Base-by-base conservation (phyloP, 257 asterid species). In the Vinca minor region DNA sequence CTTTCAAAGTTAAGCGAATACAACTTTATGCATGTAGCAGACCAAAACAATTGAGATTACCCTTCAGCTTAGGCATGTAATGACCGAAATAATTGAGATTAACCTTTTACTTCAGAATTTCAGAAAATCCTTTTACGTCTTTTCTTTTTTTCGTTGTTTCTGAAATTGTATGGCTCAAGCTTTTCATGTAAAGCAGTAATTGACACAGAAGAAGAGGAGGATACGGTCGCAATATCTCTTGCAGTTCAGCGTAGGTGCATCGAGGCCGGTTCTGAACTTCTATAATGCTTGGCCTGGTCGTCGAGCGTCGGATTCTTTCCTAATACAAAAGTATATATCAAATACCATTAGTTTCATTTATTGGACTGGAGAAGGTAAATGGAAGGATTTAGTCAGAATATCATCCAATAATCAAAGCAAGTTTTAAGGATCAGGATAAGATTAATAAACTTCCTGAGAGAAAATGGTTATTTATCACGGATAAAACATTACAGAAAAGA, bases 181-280 rank as follows among this genome's bases (percentile, higher is more conserved):
- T n/a, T n/a, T 29, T 41, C 39, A 14, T 49, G 10, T 45, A 49
- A n/a, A 62, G 53, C 39, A 41, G 18, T 13, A 13, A 47, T 45
- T 3, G 6, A 21, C 36, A 11, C 3, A 60, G 7, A 35, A 17
- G 36, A 46, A 64, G 53, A 14, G 34, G 55, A 77, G 91, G 96
- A 85, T 87, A 87, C 88, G 70, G 76, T 76, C 63, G 74, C 62
- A 80, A 76, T 65, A 74, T 74, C 72, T 68, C 61, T 65, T 78
- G 91, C 73, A 71, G 73, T 64, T 81, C 87, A 12, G 68, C 42
- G 25, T 68, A 78, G 63, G 84, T 77, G 68, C 70, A 77, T 47
- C 63, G 83, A 76, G 87, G 84, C 84, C 80, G 57, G 72, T 61
- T 63, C 66, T 75, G 82, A 58, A 88, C 64, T 65, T 82, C 89